Conservation (phyloP, 305 asterid genomes). For the Petunia hybrid region DNA sequence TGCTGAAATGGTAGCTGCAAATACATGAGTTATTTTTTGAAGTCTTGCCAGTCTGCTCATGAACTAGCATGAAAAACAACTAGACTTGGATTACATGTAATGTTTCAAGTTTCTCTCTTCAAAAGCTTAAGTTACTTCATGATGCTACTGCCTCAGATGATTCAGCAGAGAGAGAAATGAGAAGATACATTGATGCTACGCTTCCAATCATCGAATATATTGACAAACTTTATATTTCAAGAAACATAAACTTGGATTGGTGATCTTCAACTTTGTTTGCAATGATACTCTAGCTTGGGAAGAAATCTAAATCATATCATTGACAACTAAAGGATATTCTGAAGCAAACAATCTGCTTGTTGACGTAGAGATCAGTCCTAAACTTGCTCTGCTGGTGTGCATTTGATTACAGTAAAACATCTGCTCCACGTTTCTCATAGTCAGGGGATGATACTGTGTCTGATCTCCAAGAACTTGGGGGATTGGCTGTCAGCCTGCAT, state of each 20-base stretch:
- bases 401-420: background rate
- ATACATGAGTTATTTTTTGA: no score
- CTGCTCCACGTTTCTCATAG: background rate
- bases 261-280: constrained; percentile 41
- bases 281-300: background rate
- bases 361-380: background rate
- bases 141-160: constrained; percentile 50
- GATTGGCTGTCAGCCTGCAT: no score
- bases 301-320: background rate
- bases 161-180: constrained; percentile 78
- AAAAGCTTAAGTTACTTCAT: background rate
- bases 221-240: constrained; percentile 65
- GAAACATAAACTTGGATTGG: constrained; percentile 83
- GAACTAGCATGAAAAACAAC: no score
- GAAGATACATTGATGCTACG: constrained; percentile 75
- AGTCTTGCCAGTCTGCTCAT: no score
- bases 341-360: background rate
- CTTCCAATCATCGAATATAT: constrained; percentile 76
- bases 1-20: no score
- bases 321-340: background rate
- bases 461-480: no score
- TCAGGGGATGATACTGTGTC: no score
- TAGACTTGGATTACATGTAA: no score
- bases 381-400: background rate
- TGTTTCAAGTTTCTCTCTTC: background rate